Evolutionary conservation across 495 filamentous ascomycete genomes (phyloP).

Genomic region (Cetradonia linearis): DNA sequence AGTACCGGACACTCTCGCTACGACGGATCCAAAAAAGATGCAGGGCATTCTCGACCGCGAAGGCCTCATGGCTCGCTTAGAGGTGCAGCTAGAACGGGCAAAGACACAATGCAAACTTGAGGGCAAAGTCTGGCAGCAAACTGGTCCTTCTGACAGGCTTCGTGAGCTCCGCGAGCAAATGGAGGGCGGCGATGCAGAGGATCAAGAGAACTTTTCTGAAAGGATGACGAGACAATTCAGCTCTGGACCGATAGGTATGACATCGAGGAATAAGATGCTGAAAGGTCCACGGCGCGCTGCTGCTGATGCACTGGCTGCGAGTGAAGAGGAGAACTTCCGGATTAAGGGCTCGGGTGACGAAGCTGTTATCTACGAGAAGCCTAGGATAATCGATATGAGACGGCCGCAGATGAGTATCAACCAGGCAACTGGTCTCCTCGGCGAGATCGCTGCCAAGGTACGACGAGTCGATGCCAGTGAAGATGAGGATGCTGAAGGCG

Average conservation of each 20-base stretch:
- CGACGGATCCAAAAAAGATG: conserved; percentile 65
- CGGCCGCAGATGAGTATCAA: conserved; percentile 64
- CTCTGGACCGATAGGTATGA: conserved; percentile 55
- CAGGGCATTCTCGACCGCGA: conserved; percentile 89
- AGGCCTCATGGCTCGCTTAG: conserved; percentile 79
- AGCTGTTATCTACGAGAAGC: conserved; percentile 51
- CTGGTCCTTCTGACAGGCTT: conserved; percentile 80
- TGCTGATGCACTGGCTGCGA: conserved; percentile 32
- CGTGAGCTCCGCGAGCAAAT: conserved; percentile 89
- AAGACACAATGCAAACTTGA: conserved; percentile 98
- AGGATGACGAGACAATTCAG: conserved; percentile 40
- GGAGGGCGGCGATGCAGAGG: conserved; percentile 52
- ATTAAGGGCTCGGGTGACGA: conserved; percentile 39
- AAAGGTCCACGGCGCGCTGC: conserved; percentile 41
- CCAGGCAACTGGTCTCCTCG: conserved; percentile 64
- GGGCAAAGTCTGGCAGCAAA: conserved; percentile 83
- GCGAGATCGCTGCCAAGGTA: conserved; percentile 72
- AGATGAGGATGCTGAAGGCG: conserved; percentile 49
- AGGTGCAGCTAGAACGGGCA: conserved; percentile 88
- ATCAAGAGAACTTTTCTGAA: conserved; percentile 41
- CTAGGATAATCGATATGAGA: conserved; percentile 55
- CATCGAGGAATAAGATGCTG: conserved; percentile 51
- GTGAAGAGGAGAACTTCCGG: conserved; percentile 35
- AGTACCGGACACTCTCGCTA: conserved; percentile 41
- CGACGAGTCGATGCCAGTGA: conserved; percentile 61